Percentiles rank a stretch among this genome's conserved stretches.
Conservation (phyloP, 345 rosid species). For the Trapa incisa region DNA sequence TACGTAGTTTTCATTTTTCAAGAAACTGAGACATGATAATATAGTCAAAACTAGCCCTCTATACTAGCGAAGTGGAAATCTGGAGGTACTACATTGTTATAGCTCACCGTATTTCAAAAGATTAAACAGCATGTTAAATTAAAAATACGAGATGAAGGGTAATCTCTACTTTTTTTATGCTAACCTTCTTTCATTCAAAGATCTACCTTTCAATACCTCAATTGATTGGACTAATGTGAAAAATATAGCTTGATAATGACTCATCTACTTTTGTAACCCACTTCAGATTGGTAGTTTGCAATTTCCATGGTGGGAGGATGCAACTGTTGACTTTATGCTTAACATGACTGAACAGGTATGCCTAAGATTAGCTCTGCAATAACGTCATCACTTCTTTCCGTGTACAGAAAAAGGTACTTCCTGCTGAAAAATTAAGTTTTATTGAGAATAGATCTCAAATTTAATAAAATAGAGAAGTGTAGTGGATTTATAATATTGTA, state of each 20-base stretch:
- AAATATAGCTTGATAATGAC: neutral
- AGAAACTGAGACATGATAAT: no score
- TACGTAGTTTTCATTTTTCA: no score
- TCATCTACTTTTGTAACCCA: neutral
- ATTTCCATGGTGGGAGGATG: constrained; percentile 91
- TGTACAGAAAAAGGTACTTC: neutral
- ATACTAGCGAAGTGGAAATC: no score
- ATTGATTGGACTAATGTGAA: constrained; percentile 77
- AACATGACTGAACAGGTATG: constrained; percentile 56
- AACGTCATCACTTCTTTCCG: no score
- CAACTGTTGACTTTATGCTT: constrained; percentile 69
- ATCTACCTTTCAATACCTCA: constrained; percentile 37
- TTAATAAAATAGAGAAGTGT: no score
- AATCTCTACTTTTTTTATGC: constrained; percentile 53
- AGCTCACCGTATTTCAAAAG: no score
- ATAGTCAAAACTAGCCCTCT: no score
- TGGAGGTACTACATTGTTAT: no score
- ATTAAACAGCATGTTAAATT: no score
- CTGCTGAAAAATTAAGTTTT: no score
- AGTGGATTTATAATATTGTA: no score
- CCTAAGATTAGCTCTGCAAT: neutral
- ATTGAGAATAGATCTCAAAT: no score
- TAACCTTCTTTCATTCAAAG: constrained; percentile 42
- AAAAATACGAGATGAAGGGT: constrained; percentile 35
- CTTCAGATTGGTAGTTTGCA: constrained; percentile 71